These are phyloP conservation scores for Kodamaea arcana DNA, from an alignment of 1,139 yeast genomes.

Conservation along the genomic window DNA sequence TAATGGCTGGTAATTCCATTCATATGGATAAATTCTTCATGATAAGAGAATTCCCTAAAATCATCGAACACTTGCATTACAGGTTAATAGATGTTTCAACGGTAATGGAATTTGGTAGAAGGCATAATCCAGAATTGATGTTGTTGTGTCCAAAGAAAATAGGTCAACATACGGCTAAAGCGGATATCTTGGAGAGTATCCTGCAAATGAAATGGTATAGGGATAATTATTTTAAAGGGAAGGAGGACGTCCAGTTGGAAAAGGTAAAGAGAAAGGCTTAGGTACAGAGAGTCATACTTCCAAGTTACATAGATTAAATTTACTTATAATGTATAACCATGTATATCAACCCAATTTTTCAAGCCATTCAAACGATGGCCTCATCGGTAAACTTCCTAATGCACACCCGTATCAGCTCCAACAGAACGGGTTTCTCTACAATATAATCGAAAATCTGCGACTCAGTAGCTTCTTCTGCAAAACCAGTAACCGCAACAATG, in stretches of 20 bases:
- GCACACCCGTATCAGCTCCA: constrained; percentile 22
- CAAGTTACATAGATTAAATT: too few species aligned
- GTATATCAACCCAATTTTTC: too few species aligned
- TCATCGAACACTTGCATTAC: constrained; percentile 71
- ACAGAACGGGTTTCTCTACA: constrained; percentile 70
- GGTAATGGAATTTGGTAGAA: constrained; percentile 69
- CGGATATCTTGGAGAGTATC: constrained; percentile 87
- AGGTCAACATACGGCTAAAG: constrained; percentile 76
- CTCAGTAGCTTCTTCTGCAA: constrained; percentile 60
- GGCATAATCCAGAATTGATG: constrained; percentile 70
- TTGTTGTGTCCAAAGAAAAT: constrained; percentile 57
- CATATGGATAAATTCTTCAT: constrained; percentile 90
- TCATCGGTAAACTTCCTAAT: constrained; percentile 18
- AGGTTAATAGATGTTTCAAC: constrained; percentile 86
- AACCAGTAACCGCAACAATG: constrained; percentile 71
- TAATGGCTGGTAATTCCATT: constrained; percentile 87
- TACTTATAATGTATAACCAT: too few species aligned
- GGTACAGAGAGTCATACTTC: too few species aligned
- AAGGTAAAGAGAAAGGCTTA: too few species aligned
- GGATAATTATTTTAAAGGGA: constrained; percentile 51
- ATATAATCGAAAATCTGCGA: constrained; percentile 65
- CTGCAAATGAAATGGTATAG: constrained; percentile 76
- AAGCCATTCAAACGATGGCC: too few species aligned
- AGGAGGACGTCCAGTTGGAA: too few species aligned
- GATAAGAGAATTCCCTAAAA: constrained; percentile 76